These are phyloP conservation scores for Aspergillus affinis DNA, from an alignment of 495 filamentous ascomycete genomes.

Conservation along the genomic window DNA sequence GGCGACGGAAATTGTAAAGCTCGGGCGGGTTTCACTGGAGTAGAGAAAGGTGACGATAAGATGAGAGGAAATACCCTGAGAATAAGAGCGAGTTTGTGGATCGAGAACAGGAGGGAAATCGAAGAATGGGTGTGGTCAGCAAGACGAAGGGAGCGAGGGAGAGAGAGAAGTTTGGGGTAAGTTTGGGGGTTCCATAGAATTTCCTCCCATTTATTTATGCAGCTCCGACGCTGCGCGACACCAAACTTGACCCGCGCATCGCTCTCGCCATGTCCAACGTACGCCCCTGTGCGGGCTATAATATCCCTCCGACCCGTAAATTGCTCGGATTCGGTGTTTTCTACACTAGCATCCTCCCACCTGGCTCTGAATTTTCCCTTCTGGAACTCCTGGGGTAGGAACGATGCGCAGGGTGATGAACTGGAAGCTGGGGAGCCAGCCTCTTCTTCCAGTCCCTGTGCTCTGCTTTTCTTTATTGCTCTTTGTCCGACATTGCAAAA, in stretches of 20 bases:
- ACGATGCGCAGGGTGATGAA: not conserved
- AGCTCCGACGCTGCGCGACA: not conserved
- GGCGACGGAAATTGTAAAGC: conserved; percentile 4
- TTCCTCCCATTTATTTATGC: not conserved
- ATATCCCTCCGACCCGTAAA: not conserved
- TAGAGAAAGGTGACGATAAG: not conserved
- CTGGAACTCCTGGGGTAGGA: not conserved
- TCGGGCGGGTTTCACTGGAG: not conserved
- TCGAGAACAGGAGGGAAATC: not conserved
- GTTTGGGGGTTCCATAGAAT: not conserved
- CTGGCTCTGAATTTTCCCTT: not conserved
- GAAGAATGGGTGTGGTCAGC: not conserved
- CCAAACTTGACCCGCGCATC: not conserved
- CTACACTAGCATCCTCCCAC: not conserved
- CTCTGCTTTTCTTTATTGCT: conserved; percentile 7
- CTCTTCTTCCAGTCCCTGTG: conserved; percentile 7
- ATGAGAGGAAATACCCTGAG: not conserved
- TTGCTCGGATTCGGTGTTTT: no score
- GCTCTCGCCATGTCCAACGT: not conserved
- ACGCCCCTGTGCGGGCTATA: not conserved
- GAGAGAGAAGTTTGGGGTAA: not conserved
- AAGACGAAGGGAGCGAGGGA: not conserved
- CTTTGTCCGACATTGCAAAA: conserved; percentile 22
- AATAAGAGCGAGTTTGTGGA: not conserved
- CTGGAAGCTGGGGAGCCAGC: not conserved